Conservation (phyloP, 2,329 filamentous ascomycete species). For the Apiospora saccharicola region DNA sequence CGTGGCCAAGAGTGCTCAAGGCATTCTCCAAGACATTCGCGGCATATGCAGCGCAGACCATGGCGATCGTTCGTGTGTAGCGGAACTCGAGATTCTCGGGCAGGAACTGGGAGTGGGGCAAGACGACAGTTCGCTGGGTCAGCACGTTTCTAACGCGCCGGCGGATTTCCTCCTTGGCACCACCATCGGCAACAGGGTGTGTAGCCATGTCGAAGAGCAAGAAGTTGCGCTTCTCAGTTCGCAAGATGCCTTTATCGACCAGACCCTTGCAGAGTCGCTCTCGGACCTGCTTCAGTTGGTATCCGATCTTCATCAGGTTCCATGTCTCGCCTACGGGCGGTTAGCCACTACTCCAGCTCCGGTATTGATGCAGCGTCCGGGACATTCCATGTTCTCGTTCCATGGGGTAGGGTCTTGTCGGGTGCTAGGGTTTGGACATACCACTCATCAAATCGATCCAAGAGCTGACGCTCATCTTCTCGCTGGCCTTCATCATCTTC, state of each 20-base stretch:
- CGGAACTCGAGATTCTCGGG: constrained; percentile 95
- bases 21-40: constrained; percentile 98
- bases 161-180: constrained; percentile 96
- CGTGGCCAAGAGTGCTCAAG: constrained; percentile 90
- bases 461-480: constrained; percentile 99
- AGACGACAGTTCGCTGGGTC: constrained; percentile 91
- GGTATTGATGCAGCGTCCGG: not conserved
- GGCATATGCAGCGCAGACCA: constrained; percentile 98
- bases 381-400: constrained; percentile 2
- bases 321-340: constrained; percentile 84
- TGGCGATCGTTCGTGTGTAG: constrained; percentile 88
- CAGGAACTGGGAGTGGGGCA: constrained; percentile 85
- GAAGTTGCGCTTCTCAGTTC: constrained; percentile 99
- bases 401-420: constrained; percentile 23
- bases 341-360: constrained; percentile 12
- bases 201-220: constrained; percentile 99
- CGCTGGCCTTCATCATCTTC: constrained; percentile 99
- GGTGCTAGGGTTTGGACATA: constrained; percentile 52
- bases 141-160: constrained; percentile 91
- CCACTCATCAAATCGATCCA: constrained; percentile 99
- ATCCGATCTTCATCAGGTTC: constrained; percentile 99
- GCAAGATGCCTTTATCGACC: constrained; percentile 97
- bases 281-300: constrained; percentile 98
- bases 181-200: constrained; percentile 94
- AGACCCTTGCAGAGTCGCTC: constrained; percentile 96